A percentile compares a stretch with the other conserved stretches of the same genome.
Evolutionary conservation across 768 basidiomycete genomes (phyloP).

Genomic region (Lyophyllum atratum): DNA sequence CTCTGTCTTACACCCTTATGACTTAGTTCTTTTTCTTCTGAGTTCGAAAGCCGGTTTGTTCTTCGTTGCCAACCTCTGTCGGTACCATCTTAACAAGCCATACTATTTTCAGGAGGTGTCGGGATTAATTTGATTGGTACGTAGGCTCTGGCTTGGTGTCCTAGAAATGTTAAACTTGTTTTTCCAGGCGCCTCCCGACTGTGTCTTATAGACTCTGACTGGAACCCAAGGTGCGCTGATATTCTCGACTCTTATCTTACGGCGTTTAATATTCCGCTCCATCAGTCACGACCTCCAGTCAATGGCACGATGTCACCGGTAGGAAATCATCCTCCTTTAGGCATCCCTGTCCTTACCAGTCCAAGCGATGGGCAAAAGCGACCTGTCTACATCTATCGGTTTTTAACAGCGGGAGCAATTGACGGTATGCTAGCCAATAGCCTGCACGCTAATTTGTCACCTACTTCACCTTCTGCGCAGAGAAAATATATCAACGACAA

Average conservation of each 20-base stretch:
- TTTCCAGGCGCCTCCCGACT: constrained; percentile 72
- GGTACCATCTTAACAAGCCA: background rate
- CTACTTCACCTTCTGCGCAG: constrained; percentile 37
- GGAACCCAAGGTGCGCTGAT: constrained; percentile 78
- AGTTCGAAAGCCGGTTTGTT: constrained; percentile 82
- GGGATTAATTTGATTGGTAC: constrained; percentile 89
- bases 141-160: background rate
- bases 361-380: constrained; percentile 90
- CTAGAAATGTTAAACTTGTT: background rate
- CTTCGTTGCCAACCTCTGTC: background rate
- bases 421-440: constrained; percentile 59
- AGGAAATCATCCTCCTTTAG: constrained; percentile 11
- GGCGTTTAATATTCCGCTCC: background rate
- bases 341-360: constrained; percentile 12
- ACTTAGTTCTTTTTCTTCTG: constrained; percentile 82
- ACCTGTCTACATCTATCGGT: constrained; percentile 87
- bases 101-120: constrained; percentile 64
- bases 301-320: constrained; percentile 97
- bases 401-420: constrained; percentile 86
- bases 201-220: constrained; percentile 87
- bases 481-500: constrained; percentile 93
- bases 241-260: background rate
- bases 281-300: constrained; percentile 88
- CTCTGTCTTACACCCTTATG: background rate
- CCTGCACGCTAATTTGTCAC: background rate